Percentiles rank a stretch among this genome's conserved stretches.
These are phyloP conservation scores for Hypoxylon sp. DNA, from an alignment of 2,329 filamentous ascomycete genomes.

Conservation along the genomic window DNA sequence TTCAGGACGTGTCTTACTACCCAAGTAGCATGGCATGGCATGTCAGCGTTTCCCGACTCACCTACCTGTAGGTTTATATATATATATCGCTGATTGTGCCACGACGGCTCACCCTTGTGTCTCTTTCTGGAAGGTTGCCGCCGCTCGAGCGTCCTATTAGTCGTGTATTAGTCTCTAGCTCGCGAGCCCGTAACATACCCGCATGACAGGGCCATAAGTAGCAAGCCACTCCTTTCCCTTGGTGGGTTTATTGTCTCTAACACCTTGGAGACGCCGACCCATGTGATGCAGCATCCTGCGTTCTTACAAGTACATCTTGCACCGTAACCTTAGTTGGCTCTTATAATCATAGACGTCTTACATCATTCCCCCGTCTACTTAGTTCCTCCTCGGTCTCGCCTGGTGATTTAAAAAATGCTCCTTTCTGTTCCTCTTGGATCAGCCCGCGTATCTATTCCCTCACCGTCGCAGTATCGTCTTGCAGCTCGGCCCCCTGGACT, in stretches of 20 bases:
- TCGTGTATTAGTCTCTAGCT: conserved; percentile 21
- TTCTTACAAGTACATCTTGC: conserved; percentile 24
- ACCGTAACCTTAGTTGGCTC: conserved; percentile 33
- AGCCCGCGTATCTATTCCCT: conserved; percentile 14
- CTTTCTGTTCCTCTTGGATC: conserved; percentile 32
- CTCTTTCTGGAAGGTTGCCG: conserved; percentile 36
- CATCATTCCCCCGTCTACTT: conserved; percentile 32
- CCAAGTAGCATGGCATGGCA: conserved; percentile 32
- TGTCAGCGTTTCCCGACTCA: conserved; percentile 30
- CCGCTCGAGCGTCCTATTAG: conserved; percentile 24
- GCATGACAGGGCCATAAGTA: conserved; percentile 29
- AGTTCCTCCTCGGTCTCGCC: conserved; percentile 22
- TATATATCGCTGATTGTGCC: conserved; percentile 30
- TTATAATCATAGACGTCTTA: conserved; percentile 33
- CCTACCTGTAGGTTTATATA: no score
- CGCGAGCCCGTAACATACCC: conserved; percentile 33
- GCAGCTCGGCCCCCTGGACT: conserved; percentile 3
- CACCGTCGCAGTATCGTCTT: conserved; percentile 2
- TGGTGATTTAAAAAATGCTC: conserved; percentile 25
- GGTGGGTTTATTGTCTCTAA: conserved; percentile 31
- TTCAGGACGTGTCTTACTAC: conserved; percentile 33
- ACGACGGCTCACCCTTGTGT: conserved; percentile 28
- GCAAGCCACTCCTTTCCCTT: conserved; percentile 35
- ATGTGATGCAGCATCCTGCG: conserved; percentile 37
- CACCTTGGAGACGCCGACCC: conserved; percentile 34